Base-by-base conservation (phyloP, 768 basidiomycete genomes). In the Amanita jacksonii region DNA sequence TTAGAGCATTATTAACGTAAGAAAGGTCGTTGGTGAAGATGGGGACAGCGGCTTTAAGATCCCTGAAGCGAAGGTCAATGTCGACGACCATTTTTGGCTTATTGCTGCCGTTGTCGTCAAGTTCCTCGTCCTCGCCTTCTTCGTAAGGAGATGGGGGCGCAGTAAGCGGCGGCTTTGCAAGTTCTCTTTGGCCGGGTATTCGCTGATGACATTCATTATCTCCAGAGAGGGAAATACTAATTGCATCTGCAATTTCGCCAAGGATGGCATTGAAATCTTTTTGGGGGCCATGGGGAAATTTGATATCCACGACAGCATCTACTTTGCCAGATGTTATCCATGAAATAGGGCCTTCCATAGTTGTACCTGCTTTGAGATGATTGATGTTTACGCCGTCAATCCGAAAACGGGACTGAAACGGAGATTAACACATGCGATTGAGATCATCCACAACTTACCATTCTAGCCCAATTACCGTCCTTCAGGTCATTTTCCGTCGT, bases 321-420 rank as follows among this genome's bases (percentile, higher is more conserved):
- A 96, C 74, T 62, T 94, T 96, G 33, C 96, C 96, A 0, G 93
- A 88, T 0, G 86, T 93, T 47, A 99, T 91, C 96, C 96, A 99
- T 1, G 91, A 92, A 48, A 98, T 83, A 9, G 93, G 92, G 5
- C 91, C 88, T 49, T 83, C 86, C 43, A 73, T 72, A 2, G 84
- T 86, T 3, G 82, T 79, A 25, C 84, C 79, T 40, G 81, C 77
- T 62, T 96, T 88, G 42, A 96, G 67, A 59, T 99, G 96, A 63
- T 99, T 96, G 53, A 99, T 81, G 49, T 87, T 91, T 39, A 99
- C 83, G 9, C 94, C 94, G 58, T 99, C 96, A 44, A 99, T 93
- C 12, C 96, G 79, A 57, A 98, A 85, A 40, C 96, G 86, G 5
- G 92, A 87, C 93, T 94, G 51, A 3, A 48, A 19, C 45, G 33